A percentile compares a stretch with the other conserved stretches of the same genome.
Conservation (phyloP, 202 grass and related monocot genomes). For the Thinopyrum obtusiflorum region DNA sequence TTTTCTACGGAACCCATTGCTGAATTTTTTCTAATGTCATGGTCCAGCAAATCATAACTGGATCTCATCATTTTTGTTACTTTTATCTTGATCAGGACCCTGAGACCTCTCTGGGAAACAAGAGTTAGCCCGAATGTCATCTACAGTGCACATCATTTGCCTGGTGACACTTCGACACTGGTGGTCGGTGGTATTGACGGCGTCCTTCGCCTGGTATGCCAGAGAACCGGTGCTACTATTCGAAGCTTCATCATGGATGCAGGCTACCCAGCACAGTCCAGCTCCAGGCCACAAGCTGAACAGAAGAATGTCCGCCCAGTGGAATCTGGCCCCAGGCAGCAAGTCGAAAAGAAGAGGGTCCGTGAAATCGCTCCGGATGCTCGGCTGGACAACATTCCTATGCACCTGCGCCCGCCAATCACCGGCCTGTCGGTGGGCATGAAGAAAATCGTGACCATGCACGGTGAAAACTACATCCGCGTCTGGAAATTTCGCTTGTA, state of each 20-base stretch:
- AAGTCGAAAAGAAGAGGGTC: constrained; percentile 58
- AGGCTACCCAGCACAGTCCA: constrained; percentile 7
- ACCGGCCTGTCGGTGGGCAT: constrained; percentile 65
- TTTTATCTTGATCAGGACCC: constrained; percentile 46
- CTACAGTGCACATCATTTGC: constrained; percentile 66
- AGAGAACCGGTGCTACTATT: constrained; percentile 61
- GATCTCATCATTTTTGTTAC: constrained; percentile 9
- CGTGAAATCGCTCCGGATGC: constrained; percentile 38
- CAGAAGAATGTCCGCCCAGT: constrained; percentile 38
- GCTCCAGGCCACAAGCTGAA: constrained; percentile 29
- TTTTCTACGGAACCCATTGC: not conserved
- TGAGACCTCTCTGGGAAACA: constrained; percentile 80
- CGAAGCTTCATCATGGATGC: constrained; percentile 42
- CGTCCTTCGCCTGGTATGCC: constrained; percentile 70
- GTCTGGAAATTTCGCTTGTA: constrained; percentile 60
- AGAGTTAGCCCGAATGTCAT: constrained; percentile 92
- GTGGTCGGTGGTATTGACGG: constrained; percentile 77
- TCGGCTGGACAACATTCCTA: constrained; percentile 51
- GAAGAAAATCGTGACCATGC: constrained; percentile 89
- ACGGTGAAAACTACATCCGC: constrained; percentile 72
- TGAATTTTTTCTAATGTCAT: not conserved
- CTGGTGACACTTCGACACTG: constrained; percentile 47
- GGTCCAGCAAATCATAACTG: constrained; percentile 12
- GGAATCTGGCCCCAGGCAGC: constrained; percentile 18
- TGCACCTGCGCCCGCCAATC: constrained; percentile 56